phyloP scores from a whole-genome alignment of 164 flowering plant species.

The Chloranthus sessilifolius region DNA sequence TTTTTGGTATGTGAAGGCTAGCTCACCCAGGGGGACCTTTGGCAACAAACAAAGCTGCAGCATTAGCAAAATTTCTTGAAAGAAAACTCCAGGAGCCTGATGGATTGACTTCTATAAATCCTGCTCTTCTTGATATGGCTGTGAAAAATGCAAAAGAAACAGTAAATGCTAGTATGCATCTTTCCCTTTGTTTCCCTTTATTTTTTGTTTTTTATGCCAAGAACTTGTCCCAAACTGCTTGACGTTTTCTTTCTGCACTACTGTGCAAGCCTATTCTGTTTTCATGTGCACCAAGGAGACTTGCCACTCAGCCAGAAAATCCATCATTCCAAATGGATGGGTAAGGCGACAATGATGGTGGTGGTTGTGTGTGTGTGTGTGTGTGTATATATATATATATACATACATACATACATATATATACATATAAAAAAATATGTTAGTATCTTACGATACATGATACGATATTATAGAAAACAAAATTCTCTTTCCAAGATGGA shows the following conservation, averaged over 20 bases:
- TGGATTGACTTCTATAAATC: constrained; percentile 67
- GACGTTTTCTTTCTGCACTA: not conserved
- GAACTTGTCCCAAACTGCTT: not conserved
- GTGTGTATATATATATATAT: no score
- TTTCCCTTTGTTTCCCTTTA: not conserved
- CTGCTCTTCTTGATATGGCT: constrained; percentile 63
- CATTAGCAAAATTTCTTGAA: constrained; percentile 81
- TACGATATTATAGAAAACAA: no score
- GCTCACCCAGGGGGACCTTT: constrained; percentile 94
- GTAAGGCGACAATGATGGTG: no score
- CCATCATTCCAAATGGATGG: no score
- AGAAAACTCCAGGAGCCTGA: constrained; percentile 78
- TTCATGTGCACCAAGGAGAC: no score
- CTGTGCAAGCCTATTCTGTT: not conserved
- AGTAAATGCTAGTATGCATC: constrained; percentile 33
- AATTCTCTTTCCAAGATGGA: no score
- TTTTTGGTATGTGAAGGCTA: constrained; percentile 33
- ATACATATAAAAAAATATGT: no score
- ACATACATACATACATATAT: no score
- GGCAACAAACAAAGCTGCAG: constrained; percentile 91
- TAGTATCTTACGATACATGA: no score
- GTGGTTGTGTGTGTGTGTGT: no score
- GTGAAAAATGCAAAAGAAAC: constrained; percentile 76
- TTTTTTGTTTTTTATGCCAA: not conserved
- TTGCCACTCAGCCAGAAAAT: no score